These are phyloP conservation scores for Colletotrichum sublineola DNA, from an alignment of 2,329 filamentous ascomycete genomes.

Conservation along the genomic window DNA sequence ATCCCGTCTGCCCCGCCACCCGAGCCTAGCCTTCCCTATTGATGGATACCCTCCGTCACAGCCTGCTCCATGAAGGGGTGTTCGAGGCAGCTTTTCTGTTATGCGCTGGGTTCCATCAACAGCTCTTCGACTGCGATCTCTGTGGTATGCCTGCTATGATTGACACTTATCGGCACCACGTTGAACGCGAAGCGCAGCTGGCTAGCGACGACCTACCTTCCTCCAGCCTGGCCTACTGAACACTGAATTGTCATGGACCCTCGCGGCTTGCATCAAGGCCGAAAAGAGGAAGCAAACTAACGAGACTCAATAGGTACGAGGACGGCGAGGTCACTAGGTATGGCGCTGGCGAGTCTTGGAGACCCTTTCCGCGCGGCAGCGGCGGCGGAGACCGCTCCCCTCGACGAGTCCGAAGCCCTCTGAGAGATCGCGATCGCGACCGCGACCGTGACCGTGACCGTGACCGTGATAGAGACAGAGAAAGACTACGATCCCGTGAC, in stretches of 20 bases:
- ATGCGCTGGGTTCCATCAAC: no score
- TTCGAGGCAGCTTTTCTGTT: background rate
- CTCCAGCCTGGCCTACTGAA: background rate
- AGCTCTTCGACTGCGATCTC: background rate
- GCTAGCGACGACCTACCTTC: background rate
- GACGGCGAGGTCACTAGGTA: constrained; percentile 74
- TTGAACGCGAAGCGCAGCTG: background rate
- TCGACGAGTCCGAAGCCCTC: constrained; percentile 51
- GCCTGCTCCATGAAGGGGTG: background rate
- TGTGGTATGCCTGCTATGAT: background rate
- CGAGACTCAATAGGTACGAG: constrained; percentile 62
- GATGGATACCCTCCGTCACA: background rate
- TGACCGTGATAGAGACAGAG: constrained; percentile 49
- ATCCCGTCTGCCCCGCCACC: background rate
- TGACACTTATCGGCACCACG: background rate
- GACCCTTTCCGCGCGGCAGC: constrained; percentile 63
- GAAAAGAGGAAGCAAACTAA: background rate
- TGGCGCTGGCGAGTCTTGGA: constrained; percentile 72
- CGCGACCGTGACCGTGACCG: constrained; percentile 39
- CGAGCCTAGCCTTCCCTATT: background rate
- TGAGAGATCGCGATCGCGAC: constrained; percentile 43
- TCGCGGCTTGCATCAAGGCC: no score
- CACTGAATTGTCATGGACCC: background rate
- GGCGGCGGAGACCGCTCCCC: constrained; percentile 57
- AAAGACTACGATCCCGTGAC: constrained; percentile 54